phyloP scores from a whole-genome alignment of 164 flowering plant genomes.

The Macadamia tetraphylla region DNA sequence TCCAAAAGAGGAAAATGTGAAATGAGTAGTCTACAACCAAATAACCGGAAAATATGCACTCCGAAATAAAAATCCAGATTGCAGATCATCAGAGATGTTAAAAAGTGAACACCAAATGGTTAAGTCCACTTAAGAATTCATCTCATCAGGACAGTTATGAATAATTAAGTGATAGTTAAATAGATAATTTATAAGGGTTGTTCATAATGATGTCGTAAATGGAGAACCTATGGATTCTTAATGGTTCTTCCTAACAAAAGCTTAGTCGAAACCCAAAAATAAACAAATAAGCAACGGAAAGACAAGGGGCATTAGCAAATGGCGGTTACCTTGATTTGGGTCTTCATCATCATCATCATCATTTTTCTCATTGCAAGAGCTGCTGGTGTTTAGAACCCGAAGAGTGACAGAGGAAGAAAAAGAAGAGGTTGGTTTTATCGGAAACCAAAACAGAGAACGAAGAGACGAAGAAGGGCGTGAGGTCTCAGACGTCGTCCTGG shows the following conservation, averaged over 20 bases:
- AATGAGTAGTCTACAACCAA: background rate
- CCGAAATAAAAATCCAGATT: too few relatives aligned
- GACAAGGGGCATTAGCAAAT: background rate
- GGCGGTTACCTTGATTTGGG: constrained; percentile 11
- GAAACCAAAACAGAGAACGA: constrained; percentile 6
- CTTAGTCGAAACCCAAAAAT: background rate
- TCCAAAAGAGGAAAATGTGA: background rate
- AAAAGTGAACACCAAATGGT: too few relatives aligned
- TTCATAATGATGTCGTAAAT: background rate
- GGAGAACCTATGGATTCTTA: background rate
- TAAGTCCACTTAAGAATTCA: too few relatives aligned
- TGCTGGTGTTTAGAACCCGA: constrained; percentile 8
- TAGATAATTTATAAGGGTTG: background rate
- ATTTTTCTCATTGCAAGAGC: constrained; percentile 9
- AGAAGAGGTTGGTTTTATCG: constrained; percentile 7
- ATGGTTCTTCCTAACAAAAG: background rate
- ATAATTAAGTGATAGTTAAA: too few relatives aligned
- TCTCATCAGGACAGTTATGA: too few relatives aligned
- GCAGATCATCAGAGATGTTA: too few relatives aligned
- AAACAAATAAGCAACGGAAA: background rate
- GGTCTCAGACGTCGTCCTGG: background rate
- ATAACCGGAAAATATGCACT: too few relatives aligned
- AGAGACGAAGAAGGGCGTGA: constrained; percentile 1
- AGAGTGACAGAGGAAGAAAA: constrained; percentile 15
- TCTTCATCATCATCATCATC: constrained; percentile 5